Evolutionary conservation across 768 basidiomycete genomes (phyloP).

Genomic region (Brasilioporus rufonigricans): DNA sequence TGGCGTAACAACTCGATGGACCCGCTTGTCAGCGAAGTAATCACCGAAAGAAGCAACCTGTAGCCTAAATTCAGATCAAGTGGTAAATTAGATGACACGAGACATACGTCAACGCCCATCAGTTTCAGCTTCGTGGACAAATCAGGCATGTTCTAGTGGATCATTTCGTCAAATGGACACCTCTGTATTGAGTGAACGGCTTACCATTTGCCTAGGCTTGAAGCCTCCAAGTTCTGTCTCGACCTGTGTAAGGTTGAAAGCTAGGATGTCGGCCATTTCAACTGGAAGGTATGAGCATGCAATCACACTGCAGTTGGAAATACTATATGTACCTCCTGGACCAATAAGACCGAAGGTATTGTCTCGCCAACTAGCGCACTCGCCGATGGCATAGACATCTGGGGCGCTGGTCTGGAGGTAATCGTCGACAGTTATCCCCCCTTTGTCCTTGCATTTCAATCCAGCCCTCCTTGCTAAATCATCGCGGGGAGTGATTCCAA

Average conservation of each 20-base stretch:
- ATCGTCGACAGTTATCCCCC: slow-evolving; percentile 61
- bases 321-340: slow-evolving; percentile 46
- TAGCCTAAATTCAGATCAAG: not conserved
- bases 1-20: slow-evolving; percentile 4
- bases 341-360: slow-evolving; percentile 74
- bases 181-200: not conserved
- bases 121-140: slow-evolving; percentile 64
- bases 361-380: slow-evolving; percentile 67
- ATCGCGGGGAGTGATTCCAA: slow-evolving; percentile 70
- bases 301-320: not conserved
- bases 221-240: slow-evolving; percentile 40
- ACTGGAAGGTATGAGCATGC: slow-evolving; percentile 25
- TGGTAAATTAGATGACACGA: not conserved
- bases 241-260: slow-evolving; percentile 67
- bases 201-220: slow-evolving; percentile 43
- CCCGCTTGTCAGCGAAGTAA: slow-evolving; percentile 59
- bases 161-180: not conserved
- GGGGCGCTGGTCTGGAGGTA: slow-evolving; percentile 52
- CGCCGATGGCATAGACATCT: slow-evolving; percentile 72
- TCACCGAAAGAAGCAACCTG: slow-evolving; percentile 71
- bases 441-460: slow-evolving; percentile 45
- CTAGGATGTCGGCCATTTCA: slow-evolving; percentile 73
- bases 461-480: slow-evolving; percentile 57
- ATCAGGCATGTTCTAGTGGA: slow-evolving; percentile 52
- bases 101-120: slow-evolving; percentile 53